These are phyloP conservation scores for Metschnikowia cerradonensis DNA, from an alignment of 805 yeast species.

Conservation along the genomic window DNA sequence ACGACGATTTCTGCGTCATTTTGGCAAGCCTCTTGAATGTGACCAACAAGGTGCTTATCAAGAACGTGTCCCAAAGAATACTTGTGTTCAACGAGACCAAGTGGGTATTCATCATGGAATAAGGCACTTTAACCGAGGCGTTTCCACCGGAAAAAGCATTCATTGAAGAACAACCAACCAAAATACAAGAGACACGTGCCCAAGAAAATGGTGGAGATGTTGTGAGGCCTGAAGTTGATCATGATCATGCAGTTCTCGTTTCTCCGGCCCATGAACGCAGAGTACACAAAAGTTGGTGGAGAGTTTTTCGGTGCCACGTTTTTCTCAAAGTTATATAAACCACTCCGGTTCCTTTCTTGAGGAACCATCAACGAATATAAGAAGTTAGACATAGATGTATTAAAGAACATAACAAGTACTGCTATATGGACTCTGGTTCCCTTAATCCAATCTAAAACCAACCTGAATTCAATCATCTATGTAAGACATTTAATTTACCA, in stretches of 20 bases:
- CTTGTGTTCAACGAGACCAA: slow-evolving; percentile 57
- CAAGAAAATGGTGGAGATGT: slow-evolving; percentile 82
- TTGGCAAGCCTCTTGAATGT: slow-evolving; percentile 51
- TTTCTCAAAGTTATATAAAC: too few relatives aligned
- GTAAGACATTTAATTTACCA: too few relatives aligned
- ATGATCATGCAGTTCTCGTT: slow-evolving; percentile 69
- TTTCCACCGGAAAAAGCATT: slow-evolving; percentile 81
- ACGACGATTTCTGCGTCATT: slow-evolving; percentile 44
- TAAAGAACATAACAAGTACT: too few relatives aligned
- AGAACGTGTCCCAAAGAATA: slow-evolving; percentile 67
- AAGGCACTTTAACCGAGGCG: slow-evolving; percentile 79
- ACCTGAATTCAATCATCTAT: too few relatives aligned
- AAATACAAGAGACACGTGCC: slow-evolving; percentile 87
- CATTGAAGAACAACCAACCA: slow-evolving; percentile 96
- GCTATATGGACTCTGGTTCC: too few relatives aligned
- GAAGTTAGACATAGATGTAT: too few relatives aligned
- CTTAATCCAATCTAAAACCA: too few relatives aligned
- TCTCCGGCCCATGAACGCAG: slow-evolving; percentile 78
- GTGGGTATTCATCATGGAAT: slow-evolving; percentile 88
- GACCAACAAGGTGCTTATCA: slow-evolving; percentile 55
- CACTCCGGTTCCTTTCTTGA: too few relatives aligned
- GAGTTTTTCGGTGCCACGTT: too few relatives aligned
- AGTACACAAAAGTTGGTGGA: slow-evolving; percentile 65
- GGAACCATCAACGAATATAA: too few relatives aligned
- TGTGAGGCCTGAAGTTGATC: slow-evolving; percentile 91